Evolutionary conservation across 345 rosid species (phyloP).

Genomic region (Aquilaria yunnanensis): DNA sequence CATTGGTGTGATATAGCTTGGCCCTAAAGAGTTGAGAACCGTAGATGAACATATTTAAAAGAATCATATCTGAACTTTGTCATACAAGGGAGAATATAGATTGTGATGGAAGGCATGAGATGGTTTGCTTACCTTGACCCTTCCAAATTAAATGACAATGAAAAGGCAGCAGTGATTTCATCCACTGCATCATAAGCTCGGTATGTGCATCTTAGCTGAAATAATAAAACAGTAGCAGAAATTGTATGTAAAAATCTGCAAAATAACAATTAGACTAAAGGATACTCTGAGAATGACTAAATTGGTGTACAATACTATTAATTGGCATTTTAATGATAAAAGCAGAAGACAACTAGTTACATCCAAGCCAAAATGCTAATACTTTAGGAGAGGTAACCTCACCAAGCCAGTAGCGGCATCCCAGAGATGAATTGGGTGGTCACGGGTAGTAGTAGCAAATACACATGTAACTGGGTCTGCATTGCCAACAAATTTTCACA

Average conservation of each 20-base stretch:
- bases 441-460: constrained; percentile 79
- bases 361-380: background rate
- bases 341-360: constrained; percentile 4
- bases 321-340: background rate
- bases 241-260: too few relatives aligned
- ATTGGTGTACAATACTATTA: background rate
- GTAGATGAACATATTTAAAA: too few relatives aligned
- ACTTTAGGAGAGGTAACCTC: constrained; percentile 12
- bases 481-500: constrained; percentile 13
- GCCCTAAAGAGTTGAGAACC: too few relatives aligned
- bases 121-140: constrained; percentile 70
- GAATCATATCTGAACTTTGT: background rate
- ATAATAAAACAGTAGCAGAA: background rate
- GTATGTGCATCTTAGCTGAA: constrained; percentile 91
- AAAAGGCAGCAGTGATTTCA: constrained; percentile 92
- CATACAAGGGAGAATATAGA: background rate
- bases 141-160: constrained; percentile 75
- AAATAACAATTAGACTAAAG: too few relatives aligned
- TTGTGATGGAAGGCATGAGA: background rate
- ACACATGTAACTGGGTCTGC: constrained; percentile 85
- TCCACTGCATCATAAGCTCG: constrained; percentile 96
- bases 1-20: too few relatives aligned
- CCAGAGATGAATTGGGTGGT: constrained; percentile 99
- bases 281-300: too few relatives aligned
- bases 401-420: constrained; percentile 94